Conservation (phyloP, 768 basidiomycete genomes). For the Naganishia onofrii region DNA sequence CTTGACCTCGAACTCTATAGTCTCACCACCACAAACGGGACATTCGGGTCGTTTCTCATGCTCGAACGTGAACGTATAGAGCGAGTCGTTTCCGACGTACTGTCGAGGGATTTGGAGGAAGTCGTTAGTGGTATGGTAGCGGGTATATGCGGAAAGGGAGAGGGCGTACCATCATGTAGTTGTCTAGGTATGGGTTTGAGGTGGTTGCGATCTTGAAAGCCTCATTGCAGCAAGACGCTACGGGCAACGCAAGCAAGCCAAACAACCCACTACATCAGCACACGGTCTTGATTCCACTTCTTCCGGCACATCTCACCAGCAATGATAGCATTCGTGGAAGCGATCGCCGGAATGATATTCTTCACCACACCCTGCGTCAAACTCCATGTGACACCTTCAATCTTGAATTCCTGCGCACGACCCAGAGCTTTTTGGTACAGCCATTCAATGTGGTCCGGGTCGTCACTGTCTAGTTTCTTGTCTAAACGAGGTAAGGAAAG, state of each 20-base stretch:
- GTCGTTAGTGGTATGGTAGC: neutral
- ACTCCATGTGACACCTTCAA: constrained; percentile 97
- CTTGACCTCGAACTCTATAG: constrained; percentile 69
- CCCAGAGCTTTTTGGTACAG: constrained; percentile 73
- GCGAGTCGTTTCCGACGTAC: constrained; percentile 92
- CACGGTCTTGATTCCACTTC: too few species aligned
- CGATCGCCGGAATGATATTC: constrained; percentile 98
- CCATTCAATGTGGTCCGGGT: constrained; percentile 96
- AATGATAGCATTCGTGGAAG: constrained; percentile 96
- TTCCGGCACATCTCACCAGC: constrained; percentile 70
- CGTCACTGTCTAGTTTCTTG: constrained; percentile 94
- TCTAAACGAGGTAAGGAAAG: constrained; percentile 56
- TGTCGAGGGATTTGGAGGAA: constrained; percentile 54
- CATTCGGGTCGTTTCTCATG: constrained; percentile 89
- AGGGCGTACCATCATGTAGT: constrained; percentile 68
- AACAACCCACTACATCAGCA: too few species aligned
- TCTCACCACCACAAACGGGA: constrained; percentile 93
- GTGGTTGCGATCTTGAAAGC: constrained; percentile 98
- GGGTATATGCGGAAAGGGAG: neutral
- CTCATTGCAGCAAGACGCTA: constrained; percentile 88
- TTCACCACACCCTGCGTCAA: constrained; percentile 98
- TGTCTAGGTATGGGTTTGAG: constrained; percentile 88
- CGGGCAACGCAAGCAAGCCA: too few species aligned
- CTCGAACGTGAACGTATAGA: constrained; percentile 96
- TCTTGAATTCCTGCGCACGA: constrained; percentile 90